phyloP scores from a whole-genome alignment of 305 asterid species.

The Fraxinus latifolia region DNA sequence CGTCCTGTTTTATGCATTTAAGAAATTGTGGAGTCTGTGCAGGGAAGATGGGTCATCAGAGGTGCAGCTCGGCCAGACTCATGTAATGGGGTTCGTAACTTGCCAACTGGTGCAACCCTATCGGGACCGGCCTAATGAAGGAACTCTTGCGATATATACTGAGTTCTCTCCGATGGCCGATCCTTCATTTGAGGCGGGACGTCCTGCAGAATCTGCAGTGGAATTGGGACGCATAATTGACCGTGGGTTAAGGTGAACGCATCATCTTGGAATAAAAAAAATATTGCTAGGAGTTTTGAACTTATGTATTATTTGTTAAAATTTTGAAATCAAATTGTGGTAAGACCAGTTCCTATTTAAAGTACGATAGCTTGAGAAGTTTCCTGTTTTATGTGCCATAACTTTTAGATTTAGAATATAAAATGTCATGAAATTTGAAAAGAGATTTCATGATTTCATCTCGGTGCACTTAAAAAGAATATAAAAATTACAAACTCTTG shows the following conservation, averaged over 20 bases:
- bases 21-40: background rate
- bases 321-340: conserved; percentile 2
- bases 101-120: conserved; percentile 86
- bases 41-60: conserved; percentile 69
- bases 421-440: background rate
- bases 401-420: background rate
- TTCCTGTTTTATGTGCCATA: background rate
- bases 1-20: background rate
- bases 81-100: conserved; percentile 78
- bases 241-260: conserved; percentile 70
- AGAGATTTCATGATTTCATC: background rate
- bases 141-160: conserved; percentile 68
- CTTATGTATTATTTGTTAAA: background rate
- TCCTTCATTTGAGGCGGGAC: conserved; percentile 89
- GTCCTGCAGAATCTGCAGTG: conserved; percentile 82
- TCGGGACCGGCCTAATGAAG: conserved; percentile 85
- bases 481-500: background rate
- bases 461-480: background rate
- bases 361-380: background rate
- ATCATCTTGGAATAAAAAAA: background rate
- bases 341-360: background rate
- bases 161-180: conserved; percentile 99
- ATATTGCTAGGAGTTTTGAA: conserved; percentile 3
- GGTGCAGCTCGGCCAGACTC: conserved; percentile 88
- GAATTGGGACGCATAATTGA: conserved; percentile 91